phyloP scores from a whole-genome alignment of 2,329 filamentous ascomycete genomes.

The Diaporthe citrichinensis region DNA sequence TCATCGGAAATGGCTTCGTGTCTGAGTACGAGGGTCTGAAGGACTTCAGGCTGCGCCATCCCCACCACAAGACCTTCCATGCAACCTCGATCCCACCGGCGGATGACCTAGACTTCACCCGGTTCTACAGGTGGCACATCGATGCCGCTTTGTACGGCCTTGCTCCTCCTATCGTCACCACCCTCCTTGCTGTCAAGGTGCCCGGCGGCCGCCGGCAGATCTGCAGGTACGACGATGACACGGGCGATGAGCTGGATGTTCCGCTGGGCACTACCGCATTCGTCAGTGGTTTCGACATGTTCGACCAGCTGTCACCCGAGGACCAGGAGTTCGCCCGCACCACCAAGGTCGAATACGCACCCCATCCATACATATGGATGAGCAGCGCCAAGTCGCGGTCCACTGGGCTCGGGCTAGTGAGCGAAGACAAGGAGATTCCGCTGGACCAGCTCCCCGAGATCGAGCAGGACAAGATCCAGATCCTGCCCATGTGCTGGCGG shows the following conservation, averaged over 20 bases:
- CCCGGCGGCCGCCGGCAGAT: constrained; percentile 76
- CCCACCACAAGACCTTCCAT: constrained; percentile 85
- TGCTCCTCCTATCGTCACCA: constrained; percentile 81
- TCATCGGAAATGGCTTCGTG: constrained; percentile 83
- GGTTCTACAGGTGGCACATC: constrained; percentile 85
- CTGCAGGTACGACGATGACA: constrained; percentile 81
- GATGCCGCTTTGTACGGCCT: constrained; percentile 83
- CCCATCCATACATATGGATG: constrained; percentile 90
- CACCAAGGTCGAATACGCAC: constrained; percentile 80
- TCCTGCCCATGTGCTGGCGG: constrained; percentile 83
- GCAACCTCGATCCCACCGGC: constrained; percentile 70
- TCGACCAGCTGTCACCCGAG: constrained; percentile 72
- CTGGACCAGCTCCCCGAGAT: constrained; percentile 63
- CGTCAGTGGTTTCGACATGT: constrained; percentile 79
- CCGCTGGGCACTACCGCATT: constrained; percentile 85
- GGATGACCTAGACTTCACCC: constrained; percentile 63
- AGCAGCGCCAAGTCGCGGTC: constrained; percentile 74
- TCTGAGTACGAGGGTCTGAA: constrained; percentile 78
- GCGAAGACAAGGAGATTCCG: constrained; percentile 70
- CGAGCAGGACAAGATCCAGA: constrained; percentile 76
- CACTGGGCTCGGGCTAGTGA: constrained; percentile 79
- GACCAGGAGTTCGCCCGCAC: constrained; percentile 78
- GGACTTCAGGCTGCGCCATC: constrained; percentile 78
- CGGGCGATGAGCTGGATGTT: constrained; percentile 74
- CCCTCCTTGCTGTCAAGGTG: constrained; percentile 80